Evolutionary conservation across 148 eudicot species (phyloP).

Genomic region (Chenopodium album): DNA sequence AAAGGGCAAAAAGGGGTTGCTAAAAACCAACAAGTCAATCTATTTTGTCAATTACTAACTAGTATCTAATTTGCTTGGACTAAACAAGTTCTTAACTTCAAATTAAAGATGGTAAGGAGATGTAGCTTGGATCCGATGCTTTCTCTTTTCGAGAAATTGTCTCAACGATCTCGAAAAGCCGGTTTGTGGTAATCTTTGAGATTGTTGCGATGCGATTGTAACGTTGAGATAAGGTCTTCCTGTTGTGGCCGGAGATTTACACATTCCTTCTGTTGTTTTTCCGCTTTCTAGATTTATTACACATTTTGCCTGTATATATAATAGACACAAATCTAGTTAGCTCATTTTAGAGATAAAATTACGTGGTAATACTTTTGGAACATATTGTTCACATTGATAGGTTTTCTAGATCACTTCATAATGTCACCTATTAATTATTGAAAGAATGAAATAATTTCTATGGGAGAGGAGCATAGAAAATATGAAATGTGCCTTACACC

Average conservation of each 20-base stretch:
- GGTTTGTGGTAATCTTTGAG: not conserved
- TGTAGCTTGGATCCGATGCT: slow-evolving; percentile 1
- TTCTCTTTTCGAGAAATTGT: slow-evolving; percentile 12
- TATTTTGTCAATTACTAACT: no score
- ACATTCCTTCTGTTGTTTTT: not conserved
- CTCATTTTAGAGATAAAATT: not conserved
- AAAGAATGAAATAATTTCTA: no score
- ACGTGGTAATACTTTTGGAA: no score
- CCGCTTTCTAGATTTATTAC: not conserved
- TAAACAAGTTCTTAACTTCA: not conserved
- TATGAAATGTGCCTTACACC: no score
- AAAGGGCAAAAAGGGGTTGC: not conserved
- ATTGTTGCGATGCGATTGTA: not conserved
- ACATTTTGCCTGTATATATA: not conserved
- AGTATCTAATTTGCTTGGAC: not conserved
- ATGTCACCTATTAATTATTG: no score
- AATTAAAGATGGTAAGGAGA: not conserved
- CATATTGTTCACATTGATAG: no score
- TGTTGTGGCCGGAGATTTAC: not conserved
- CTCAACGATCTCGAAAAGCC: not conserved
- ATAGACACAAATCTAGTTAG: not conserved
- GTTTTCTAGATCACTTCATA: no score
- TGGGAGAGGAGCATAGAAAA: no score
- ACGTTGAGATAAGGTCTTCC: not conserved
- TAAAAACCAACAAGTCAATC: no score